These are phyloP conservation scores for Blastomyces gilchristii DNA, from an alignment of 2,329 filamentous ascomycete species.

Conservation along the genomic window DNA sequence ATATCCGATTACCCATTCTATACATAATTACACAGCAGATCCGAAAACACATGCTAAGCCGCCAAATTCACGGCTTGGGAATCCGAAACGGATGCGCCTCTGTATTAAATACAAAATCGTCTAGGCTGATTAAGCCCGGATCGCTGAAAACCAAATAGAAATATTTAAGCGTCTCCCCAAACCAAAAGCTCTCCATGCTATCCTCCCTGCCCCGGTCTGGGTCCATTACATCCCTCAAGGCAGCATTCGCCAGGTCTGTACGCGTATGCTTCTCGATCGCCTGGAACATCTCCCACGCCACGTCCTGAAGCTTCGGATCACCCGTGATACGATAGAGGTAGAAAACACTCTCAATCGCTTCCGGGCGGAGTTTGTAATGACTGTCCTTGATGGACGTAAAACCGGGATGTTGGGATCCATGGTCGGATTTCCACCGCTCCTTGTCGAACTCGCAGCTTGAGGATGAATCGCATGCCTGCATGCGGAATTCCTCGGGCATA, in stretches of 20 bases:
- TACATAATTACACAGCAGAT: neutral
- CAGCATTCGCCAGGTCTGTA: slow-evolving; percentile 58
- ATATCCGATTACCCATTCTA: neutral
- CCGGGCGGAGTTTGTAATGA: slow-evolving; percentile 47
- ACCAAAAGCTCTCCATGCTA: slow-evolving; percentile 82
- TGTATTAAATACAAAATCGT: slow-evolving; percentile 51
- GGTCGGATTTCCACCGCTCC: neutral
- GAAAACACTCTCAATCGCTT: slow-evolving; percentile 81
- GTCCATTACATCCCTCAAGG: slow-evolving; percentile 18
- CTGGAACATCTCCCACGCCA: slow-evolving; percentile 78
- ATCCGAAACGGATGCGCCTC: slow-evolving; percentile 5
- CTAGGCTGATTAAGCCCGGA: slow-evolving; percentile 53
- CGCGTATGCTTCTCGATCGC: slow-evolving; percentile 57
- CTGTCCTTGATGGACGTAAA: neutral
- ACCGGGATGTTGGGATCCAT: neutral
- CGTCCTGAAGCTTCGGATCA: slow-evolving; percentile 62
- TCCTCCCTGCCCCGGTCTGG: slow-evolving; percentile 53
- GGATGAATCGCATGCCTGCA: slow-evolving; percentile 31
- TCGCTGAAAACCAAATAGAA: slow-evolving; percentile 73
- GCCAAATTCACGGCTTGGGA: neutral
- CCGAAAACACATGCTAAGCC: neutral
- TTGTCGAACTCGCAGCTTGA: slow-evolving; percentile 10
- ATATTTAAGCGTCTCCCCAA: slow-evolving; percentile 85
- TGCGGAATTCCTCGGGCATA: slow-evolving; percentile 43
- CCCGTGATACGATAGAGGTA: slow-evolving; percentile 87